phyloP scores from a whole-genome alignment of 176 grass and related monocot species.

The Sorghum bicolor region DNA sequence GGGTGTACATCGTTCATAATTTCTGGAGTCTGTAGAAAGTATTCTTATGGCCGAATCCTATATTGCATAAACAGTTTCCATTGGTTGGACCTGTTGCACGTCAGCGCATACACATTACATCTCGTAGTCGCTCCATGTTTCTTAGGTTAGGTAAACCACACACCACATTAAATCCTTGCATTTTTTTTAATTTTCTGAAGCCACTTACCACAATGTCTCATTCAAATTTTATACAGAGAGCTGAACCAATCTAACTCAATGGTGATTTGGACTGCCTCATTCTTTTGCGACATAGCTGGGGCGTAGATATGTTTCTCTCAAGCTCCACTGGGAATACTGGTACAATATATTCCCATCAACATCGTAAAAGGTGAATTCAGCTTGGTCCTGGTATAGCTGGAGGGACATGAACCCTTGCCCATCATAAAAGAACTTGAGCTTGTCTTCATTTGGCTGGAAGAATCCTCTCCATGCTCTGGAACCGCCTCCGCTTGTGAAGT shows the following conservation, averaged over 20 bases:
- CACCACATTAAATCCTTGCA: not conserved
- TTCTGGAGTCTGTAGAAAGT: slow-evolving; percentile 7
- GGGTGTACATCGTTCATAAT: not conserved
- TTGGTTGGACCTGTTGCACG: not conserved
- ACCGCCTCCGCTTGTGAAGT: slow-evolving; percentile 83
- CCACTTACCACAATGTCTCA: not conserved
- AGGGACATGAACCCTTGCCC: slow-evolving; percentile 94
- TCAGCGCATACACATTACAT: not conserved
- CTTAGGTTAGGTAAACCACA: not conserved
- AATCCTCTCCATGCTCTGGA: slow-evolving; percentile 84
- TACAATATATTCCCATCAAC: slow-evolving; percentile 55
- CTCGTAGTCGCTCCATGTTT: not conserved
- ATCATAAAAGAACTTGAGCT: slow-evolving; percentile 80
- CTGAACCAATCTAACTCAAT: slow-evolving; percentile 13
- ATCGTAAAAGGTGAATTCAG: slow-evolving; percentile 66
- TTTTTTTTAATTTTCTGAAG: not conserved
- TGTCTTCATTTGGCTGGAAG: slow-evolving; percentile 58
- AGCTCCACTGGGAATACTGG: slow-evolving; percentile 38
- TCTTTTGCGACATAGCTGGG: slow-evolving; percentile 15
- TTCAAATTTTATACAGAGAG: slow-evolving; percentile 29
- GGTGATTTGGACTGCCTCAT: slow-evolving; percentile 22
- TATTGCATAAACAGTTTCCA: not conserved
- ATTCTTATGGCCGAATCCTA: not conserved
- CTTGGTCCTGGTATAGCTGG: slow-evolving; percentile 44
- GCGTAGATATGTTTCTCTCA: slow-evolving; percentile 35